Evolutionary conservation across 2,329 filamentous ascomycete genomes (phyloP).

Genomic region (Fusarium sp.): DNA sequence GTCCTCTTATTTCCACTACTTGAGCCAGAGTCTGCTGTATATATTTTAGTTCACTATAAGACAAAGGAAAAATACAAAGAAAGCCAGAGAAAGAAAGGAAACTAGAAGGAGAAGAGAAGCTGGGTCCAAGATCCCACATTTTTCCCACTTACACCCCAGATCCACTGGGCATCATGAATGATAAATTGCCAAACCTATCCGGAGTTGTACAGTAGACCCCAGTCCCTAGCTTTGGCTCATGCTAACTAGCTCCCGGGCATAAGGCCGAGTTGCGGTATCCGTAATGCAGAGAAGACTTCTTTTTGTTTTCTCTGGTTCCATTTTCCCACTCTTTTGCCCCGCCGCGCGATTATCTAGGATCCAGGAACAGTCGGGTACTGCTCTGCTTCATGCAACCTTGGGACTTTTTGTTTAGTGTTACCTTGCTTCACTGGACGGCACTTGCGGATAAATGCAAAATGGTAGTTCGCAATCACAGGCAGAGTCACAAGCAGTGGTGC

Average conservation of each 20-base stretch:
- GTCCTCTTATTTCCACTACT: slow-evolving; percentile 11
- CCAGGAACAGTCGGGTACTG: slow-evolving; percentile 21
- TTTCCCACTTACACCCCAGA: slow-evolving; percentile 42
- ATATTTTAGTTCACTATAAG: background rate
- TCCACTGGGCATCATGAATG: slow-evolving; percentile 26
- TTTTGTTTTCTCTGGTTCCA: slow-evolving; percentile 32
- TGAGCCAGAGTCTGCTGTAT: too few species aligned
- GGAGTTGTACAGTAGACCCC: background rate
- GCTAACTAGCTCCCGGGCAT: slow-evolving; percentile 24
- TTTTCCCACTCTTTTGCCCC: slow-evolving; percentile 12
- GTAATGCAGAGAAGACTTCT: slow-evolving; percentile 27
- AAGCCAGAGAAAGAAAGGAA: background rate
- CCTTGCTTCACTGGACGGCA: background rate
- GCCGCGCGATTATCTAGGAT: slow-evolving; percentile 14
- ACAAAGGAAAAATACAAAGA: background rate
- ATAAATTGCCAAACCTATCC: background rate
- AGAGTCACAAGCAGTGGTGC: slow-evolving; percentile 11
- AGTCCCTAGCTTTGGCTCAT: slow-evolving; percentile 4
- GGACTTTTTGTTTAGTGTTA: slow-evolving; percentile 14
- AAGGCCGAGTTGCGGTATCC: slow-evolving; percentile 30
- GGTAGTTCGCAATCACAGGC: background rate
- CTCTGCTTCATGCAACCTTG: slow-evolving; percentile 16
- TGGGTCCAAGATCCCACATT: slow-evolving; percentile 17
- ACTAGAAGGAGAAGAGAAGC: background rate
- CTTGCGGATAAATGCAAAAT: slow-evolving; percentile 12